A percentile compares a stretch with the other conserved stretches of the same genome.
phyloP scores from a whole-genome alignment of 1,139 yeast species.

The Wickerhamomyces sp. region DNA sequence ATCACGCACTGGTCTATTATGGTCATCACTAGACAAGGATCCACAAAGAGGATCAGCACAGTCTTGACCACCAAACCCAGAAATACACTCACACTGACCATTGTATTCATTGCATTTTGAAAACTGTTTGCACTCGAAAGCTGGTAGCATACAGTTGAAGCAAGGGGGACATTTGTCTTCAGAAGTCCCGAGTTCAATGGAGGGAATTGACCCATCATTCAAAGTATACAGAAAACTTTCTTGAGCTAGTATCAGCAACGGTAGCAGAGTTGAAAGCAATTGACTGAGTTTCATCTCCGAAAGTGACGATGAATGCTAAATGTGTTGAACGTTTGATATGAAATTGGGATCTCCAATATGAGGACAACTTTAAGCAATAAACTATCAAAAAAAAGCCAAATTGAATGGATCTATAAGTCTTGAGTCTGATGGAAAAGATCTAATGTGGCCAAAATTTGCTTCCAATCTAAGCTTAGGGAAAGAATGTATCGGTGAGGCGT shows the following conservation, averaged over 20 bases:
- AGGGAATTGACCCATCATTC: constrained; percentile 6
- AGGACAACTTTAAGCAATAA: not conserved
- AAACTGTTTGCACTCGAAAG: constrained; percentile 85
- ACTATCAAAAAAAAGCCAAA: too few relatives aligned
- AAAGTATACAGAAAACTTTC: not conserved
- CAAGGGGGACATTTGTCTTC: constrained; percentile 71
- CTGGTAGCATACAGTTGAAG: constrained; percentile 91
- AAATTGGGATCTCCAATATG: not conserved
- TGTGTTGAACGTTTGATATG: not conserved
- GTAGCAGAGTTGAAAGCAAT: not conserved
- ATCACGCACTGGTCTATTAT: constrained; percentile 52
- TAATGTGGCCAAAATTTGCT: too few relatives aligned
- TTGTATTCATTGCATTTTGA: constrained; percentile 81
- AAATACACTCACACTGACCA: constrained; percentile 88
- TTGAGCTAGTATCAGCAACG: not conserved
- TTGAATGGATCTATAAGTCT: not conserved
- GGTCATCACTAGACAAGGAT: constrained; percentile 57
- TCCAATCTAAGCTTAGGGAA: too few relatives aligned
- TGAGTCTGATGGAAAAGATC: not conserved
- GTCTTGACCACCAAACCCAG: constrained; percentile 92
- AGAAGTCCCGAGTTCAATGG: constrained; percentile 3
- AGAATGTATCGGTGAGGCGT: too few relatives aligned
- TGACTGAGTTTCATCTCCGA: not conserved
- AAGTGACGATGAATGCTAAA: not conserved
- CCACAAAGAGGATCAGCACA: constrained; percentile 92